Evolutionary conservation across 1,139 yeast genomes (phyloP), one percentile per base, ranked within the genome.

Genomic region (Saccharomyces uvarum): DNA sequence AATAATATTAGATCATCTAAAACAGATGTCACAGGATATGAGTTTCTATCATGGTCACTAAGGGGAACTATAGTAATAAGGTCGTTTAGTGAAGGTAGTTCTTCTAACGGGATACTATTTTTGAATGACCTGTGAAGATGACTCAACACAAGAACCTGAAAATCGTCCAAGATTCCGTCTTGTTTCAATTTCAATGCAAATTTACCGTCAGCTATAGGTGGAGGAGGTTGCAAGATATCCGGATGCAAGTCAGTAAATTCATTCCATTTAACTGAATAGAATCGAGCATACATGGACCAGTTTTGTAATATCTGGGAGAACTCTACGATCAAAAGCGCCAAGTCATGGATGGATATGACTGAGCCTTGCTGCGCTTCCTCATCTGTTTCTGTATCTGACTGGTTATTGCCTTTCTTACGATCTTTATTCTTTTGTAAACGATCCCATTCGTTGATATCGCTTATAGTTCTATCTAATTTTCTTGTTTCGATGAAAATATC

Each of bases 231-330:
- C 32, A 78, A 61, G 32, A 54, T 54, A 52, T 26, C 59, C 19
- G 59, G 55, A 24, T 63, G 61, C 5, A 48, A 19, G 13, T 63
- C 59, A 51, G 73, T 55, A 49, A 68, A 77, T 53, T 76, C 80
- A 51, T 74, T 75, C 82, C 88, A 88, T 58, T 86, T 80, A 32
- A 79, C 76, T 1, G 88, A 80, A 61, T 88, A 77, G 63, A 90
- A 93, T 64, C 82, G 82, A 57, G 88, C 78, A 69, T 90, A 95
- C 68, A 89, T 77, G 7, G 88, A 77, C 98, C 99, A 93, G 59
- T 90, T 83, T 64, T 87, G 88, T 64, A 93, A 73, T 65, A 93
- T 86, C 4, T 85, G 76, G 0, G 95, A 80, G 19, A 88, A 73
- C 64, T 93, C 98, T 54, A 77, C 79, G 19, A 87, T 75, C 44